Base-by-base conservation (phyloP, 2,329 filamentous ascomycete genomes). In the Magnaporthales sp. region DNA sequence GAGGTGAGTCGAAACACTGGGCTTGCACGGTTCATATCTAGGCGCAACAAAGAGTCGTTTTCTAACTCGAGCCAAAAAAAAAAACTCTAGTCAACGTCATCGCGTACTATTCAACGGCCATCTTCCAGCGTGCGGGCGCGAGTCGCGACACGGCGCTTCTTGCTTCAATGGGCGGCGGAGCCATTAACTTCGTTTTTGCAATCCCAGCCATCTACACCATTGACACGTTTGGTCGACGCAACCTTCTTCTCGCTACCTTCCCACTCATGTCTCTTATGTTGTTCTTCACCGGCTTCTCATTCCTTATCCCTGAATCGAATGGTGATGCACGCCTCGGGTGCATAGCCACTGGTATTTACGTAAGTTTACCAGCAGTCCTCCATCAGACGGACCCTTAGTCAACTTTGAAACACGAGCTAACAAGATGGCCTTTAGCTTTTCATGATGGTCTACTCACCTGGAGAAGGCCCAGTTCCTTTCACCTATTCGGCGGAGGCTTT, bases 401-500 rank as follows among this genome's bases (percentile, higher is more conserved):
- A 19, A 46, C 19, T 1, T 7, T 15, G n/a, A 46, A 19, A 7
- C 4, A 38, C 19, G 10, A 4, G 19, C 38, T 46, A 7, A 46
- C 38, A 46, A 3, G 15, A 46, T 46, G 38, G 15, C 5, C 38
- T 46, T 2, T 46, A 46, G 38, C 72, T 83, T n/a, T 84, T 79
- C 67, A 80, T 76, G 62, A 74, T 81, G 24, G 80, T 83, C 4
- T 84, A 84, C 73, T 82, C 80, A 1, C 85, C 85, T 0, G 87
- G 87, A 46, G 86, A 86, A 72, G 87, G 87, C 0, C 79, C 79
- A 1, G 86, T 88, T 0, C 86, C 87, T 0, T 89, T 89, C 71
- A 88, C 85, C 0, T 89, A 89, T 73, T 87, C 85, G 0, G 86
- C 87, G 10, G 87, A 89, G 72, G 86, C 85, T 1, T 89, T 88